Base-by-base conservation (phyloP, 768 basidiomycete genomes). In the Leucocoprinus sp. region DNA sequence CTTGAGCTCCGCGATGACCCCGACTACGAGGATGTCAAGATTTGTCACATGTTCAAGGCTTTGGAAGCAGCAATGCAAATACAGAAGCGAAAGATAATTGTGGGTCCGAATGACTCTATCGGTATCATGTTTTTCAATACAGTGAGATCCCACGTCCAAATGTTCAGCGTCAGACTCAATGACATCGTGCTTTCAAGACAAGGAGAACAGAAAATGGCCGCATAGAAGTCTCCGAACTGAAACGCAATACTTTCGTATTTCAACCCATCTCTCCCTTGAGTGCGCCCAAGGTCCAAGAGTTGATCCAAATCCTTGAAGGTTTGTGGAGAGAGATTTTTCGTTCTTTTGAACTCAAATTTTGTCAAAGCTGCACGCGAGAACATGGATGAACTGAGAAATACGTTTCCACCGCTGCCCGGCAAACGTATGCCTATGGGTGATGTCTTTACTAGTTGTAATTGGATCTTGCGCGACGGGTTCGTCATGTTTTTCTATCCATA, bases 71-170 rank as follows among this genome's bases (percentile, higher is more conserved):
- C 89, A 0, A 78, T 88, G 66, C 79, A 88, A 55, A 82, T 96
- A 29, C 78, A 90, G 65, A 92, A 93, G 69, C 80, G 76, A 56
- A 97, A 97, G 64, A 86, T 95, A 19, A 70, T 96, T 22, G 77
- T 80, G 3, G 85, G 88, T 4, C 93, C 95, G 2, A 86, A 81
- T 51, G 95, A 98, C 59, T 76, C 79, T 23, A 81, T 97, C 35
- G 96, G 95, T 4, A 84, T 98, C 29, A 58, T 98, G 53, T 67
- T 98, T 8, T 99, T 87, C 67, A 97, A 99, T 52, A 90, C 91
- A 47, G 93, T 93, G 59, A 72, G 83, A 57, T 42, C 41, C 33
- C 31, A 22, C 50, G 31, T 35, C 18, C 11, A 8, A 19, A 4
- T 9, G 12, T 2, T 12, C 18, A 14, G 23, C 26, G 37, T 15